These are phyloP conservation scores for Ophiostoma tasmaniense DNA, from an alignment of 2,329 filamentous ascomycete genomes.

Conservation along the genomic window DNA sequence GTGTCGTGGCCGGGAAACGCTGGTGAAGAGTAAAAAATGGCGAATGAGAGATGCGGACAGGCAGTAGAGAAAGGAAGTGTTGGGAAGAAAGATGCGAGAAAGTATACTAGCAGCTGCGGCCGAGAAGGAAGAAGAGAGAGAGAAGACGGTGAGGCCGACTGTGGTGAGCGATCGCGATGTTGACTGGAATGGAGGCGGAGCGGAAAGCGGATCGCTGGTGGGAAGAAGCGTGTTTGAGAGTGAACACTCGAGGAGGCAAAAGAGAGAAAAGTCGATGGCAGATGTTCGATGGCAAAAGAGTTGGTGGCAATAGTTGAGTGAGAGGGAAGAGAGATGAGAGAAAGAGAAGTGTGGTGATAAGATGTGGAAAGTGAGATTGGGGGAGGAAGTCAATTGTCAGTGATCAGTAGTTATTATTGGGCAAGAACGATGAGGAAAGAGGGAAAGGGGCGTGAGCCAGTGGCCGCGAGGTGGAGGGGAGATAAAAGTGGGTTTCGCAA, in stretches of 20 bases:
- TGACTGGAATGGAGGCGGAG: not conserved
- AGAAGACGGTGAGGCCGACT: not conserved
- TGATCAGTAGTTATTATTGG: not conserved
- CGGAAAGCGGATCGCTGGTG: not conserved
- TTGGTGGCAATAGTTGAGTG: not conserved
- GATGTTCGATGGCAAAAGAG: not conserved
- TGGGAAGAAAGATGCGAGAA: constrained; percentile 1
- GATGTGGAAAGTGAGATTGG: not conserved
- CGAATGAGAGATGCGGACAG: not conserved
- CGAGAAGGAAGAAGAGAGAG: not conserved
- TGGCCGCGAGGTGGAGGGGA: not conserved
- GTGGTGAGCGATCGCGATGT: not conserved
- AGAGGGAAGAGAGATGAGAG: not conserved
- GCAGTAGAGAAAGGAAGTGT: not conserved
- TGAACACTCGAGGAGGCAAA: not conserved
- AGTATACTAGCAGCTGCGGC: not conserved
- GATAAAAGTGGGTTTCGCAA: not conserved
- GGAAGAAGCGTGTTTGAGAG: constrained; percentile 6
- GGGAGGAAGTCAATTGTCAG: not conserved
- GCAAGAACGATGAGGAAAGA: not conserved
- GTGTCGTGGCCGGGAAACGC: not conserved
- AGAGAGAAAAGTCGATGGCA: not conserved
- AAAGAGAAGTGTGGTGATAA: not conserved
- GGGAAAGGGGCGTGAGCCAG: not conserved
- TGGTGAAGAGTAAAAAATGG: not conserved